A percentile compares a stretch with the other conserved stretches of the same genome.
Conservation (phyloP, 495 filamentous ascomycete genomes). For the Rhizodiscina lignyota region DNA sequence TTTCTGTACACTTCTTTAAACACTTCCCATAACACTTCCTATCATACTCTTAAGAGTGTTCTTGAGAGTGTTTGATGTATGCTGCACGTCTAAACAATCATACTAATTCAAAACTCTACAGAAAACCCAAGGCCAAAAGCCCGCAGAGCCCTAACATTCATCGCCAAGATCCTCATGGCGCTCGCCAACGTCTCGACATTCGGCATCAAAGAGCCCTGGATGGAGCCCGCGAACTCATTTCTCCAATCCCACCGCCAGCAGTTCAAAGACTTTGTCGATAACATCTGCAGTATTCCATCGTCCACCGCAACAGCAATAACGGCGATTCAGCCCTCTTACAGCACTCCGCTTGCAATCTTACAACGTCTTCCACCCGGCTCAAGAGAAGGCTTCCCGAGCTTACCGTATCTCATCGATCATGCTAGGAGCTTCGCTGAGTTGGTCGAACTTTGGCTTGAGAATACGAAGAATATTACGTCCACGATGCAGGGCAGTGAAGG, state of each 20-base stretch:
- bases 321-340: conserved; percentile 57
- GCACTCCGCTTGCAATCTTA: conserved; percentile 82
- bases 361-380: conserved; percentile 65
- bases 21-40: no score
- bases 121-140: conserved; percentile 79
- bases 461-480: conserved; percentile 28
- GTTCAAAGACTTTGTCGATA: conserved; percentile 78
- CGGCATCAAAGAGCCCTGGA: conserved; percentile 92
- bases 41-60: no score
- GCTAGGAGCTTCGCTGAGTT: conserved; percentile 77
- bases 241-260: conserved; percentile 44
- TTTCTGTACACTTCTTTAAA: conserved; percentile 7
- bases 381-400: conserved; percentile 82
- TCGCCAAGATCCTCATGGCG: conserved; percentile 90
- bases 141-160: conserved; percentile 80
- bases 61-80: no score
- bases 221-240: conserved; percentile 94
- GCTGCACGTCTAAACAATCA: no score
- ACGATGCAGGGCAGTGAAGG: conserved; percentile 36
- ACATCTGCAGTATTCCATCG: conserved; percentile 64
- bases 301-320: conserved; percentile 38
- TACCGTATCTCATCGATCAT: conserved; percentile 89
- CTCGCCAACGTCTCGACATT: conserved; percentile 88
- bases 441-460: conserved; percentile 73
- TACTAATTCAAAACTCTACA: conserved; percentile 9